phyloP scores from a whole-genome alignment of 2,329 filamentous ascomycete genomes.

The Fusarium sp. region DNA sequence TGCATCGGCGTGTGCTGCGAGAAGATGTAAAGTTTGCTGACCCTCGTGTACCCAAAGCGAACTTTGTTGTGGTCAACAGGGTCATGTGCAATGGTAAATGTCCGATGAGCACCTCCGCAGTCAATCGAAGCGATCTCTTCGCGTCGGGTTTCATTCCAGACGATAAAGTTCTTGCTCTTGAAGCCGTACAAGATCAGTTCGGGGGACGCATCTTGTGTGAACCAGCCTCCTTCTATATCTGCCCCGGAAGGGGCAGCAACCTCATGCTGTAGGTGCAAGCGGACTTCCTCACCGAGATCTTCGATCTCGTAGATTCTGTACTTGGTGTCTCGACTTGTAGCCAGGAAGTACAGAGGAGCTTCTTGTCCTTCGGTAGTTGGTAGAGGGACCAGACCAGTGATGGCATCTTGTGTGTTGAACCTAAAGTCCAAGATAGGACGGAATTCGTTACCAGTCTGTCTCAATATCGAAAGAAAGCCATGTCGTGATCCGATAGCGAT shows the following conservation, averaged over 20 bases:
- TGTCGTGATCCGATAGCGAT: slow-evolving; percentile 65
- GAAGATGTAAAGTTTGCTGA: slow-evolving; percentile 64
- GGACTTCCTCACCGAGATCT: slow-evolving; percentile 26
- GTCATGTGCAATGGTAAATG: slow-evolving; percentile 67
- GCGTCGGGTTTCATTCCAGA: slow-evolving; percentile 81
- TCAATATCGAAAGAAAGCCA: slow-evolving; percentile 58
- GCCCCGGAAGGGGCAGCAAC: slow-evolving; percentile 77
- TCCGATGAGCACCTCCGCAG: slow-evolving; percentile 87
- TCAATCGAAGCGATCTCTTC: slow-evolving; percentile 77
- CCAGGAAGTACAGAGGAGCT: slow-evolving; percentile 66
- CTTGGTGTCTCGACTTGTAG: slow-evolving; percentile 80
- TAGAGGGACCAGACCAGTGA: slow-evolving; percentile 73
- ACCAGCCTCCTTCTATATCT: slow-evolving; percentile 78
- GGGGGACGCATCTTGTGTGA: slow-evolving; percentile 55
- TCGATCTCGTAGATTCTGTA: slow-evolving; percentile 72
- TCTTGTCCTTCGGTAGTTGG: slow-evolving; percentile 42
- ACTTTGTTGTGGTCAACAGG: slow-evolving; percentile 50
- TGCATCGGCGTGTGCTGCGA: slow-evolving; percentile 54
- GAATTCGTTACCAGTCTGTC: slow-evolving; percentile 44
- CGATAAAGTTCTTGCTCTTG: slow-evolving; percentile 79
- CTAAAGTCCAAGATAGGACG: slow-evolving; percentile 51
- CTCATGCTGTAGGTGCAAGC: slow-evolving; percentile 70
- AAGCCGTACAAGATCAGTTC: slow-evolving; percentile 85
- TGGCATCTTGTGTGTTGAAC: slow-evolving; percentile 66
- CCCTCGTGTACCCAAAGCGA: slow-evolving; percentile 80